These are phyloP conservation scores for Tolypocladium sp. DNA, from an alignment of 2,329 filamentous ascomycete species.

Conservation along the genomic window DNA sequence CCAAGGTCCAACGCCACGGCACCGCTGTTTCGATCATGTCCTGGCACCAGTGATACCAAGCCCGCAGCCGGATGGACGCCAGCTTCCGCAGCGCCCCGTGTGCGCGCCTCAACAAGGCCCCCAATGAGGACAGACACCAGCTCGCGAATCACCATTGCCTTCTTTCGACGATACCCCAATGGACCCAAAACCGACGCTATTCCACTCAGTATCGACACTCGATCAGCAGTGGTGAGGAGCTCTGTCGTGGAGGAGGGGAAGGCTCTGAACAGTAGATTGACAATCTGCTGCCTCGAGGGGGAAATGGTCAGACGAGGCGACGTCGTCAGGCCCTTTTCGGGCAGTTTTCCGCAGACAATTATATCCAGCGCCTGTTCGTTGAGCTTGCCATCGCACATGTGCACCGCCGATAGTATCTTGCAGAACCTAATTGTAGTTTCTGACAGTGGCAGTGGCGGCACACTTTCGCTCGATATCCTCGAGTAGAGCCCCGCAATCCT, in stretches of 20 bases:
- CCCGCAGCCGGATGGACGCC: slow-evolving; percentile 92
- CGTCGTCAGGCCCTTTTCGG: slow-evolving; percentile 38
- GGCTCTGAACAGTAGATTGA: slow-evolving; percentile 56
- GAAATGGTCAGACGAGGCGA: slow-evolving; percentile 46
- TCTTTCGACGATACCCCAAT: slow-evolving; percentile 77
- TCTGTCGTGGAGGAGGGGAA: slow-evolving; percentile 61
- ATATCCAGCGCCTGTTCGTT: slow-evolving; percentile 52
- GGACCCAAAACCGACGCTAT: slow-evolving; percentile 78
- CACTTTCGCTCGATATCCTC: slow-evolving; percentile 58
- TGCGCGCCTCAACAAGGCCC: slow-evolving; percentile 82
- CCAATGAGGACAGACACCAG: slow-evolving; percentile 74
- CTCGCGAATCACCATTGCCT: slow-evolving; percentile 81
- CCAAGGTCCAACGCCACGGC: slow-evolving; percentile 50
- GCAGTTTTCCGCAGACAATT: slow-evolving; percentile 53
- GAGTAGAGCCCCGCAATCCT: slow-evolving; percentile 67
- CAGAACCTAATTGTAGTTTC: slow-evolving; percentile 67
- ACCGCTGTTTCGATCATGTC: slow-evolving; percentile 38
- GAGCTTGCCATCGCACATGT: slow-evolving; percentile 55
- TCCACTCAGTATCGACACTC: slow-evolving; percentile 71
- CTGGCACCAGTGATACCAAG: slow-evolving; percentile 59
- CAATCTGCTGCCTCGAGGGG: slow-evolving; percentile 54
- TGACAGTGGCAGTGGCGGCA: slow-evolving; percentile 62
- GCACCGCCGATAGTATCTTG: slow-evolving; percentile 59
- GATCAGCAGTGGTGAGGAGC: slow-evolving; percentile 62
- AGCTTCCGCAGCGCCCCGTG: slow-evolving; percentile 88